These are phyloP conservation scores for Alternaria brassicae DNA, from an alignment of 2,329 filamentous ascomycete genomes.

Conservation along the genomic window DNA sequence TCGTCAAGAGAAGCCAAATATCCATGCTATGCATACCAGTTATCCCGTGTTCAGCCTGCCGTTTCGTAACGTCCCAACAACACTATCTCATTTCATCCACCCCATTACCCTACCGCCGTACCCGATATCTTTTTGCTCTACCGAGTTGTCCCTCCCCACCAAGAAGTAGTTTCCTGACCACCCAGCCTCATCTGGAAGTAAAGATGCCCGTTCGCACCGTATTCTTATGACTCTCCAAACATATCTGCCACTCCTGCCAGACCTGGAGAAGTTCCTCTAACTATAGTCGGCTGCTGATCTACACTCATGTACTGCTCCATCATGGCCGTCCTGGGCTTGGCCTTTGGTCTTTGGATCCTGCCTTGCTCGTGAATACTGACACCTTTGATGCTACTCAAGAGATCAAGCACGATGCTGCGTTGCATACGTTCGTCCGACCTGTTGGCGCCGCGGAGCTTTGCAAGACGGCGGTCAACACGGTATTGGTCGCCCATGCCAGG, in stretches of 20 bases:
- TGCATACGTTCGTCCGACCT: conserved; percentile 74
- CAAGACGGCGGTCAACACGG: conserved; percentile 67
- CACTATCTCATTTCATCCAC: background rate
- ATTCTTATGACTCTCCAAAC: conserved; percentile 44
- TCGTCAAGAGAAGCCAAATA: background rate
- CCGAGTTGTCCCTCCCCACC: background rate
- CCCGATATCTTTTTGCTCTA: background rate
- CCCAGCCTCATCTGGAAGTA: background rate
- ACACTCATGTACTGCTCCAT: conserved; percentile 54
- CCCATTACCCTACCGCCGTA: background rate
- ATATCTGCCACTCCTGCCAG: conserved; percentile 56
- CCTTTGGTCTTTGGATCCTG: conserved; percentile 65
- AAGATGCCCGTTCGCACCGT: background rate
- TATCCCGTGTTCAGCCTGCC: background rate
- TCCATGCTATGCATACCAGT: background rate
- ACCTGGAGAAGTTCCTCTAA: conserved; percentile 50
- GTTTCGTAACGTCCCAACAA: background rate
- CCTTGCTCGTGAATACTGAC: conserved; percentile 94
- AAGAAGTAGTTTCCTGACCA: background rate
- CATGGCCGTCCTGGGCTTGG: conserved; percentile 43
- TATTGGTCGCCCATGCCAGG: conserved; percentile 72
- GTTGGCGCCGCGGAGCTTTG: conserved; percentile 46
- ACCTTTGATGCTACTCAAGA: conserved; percentile 85
- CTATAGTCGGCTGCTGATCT: conserved; percentile 48
- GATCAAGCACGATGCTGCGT: conserved; percentile 79